Base-by-base conservation (phyloP, 2,329 filamentous ascomycete genomes). In the Cucurbitaria berberidis region DNA sequence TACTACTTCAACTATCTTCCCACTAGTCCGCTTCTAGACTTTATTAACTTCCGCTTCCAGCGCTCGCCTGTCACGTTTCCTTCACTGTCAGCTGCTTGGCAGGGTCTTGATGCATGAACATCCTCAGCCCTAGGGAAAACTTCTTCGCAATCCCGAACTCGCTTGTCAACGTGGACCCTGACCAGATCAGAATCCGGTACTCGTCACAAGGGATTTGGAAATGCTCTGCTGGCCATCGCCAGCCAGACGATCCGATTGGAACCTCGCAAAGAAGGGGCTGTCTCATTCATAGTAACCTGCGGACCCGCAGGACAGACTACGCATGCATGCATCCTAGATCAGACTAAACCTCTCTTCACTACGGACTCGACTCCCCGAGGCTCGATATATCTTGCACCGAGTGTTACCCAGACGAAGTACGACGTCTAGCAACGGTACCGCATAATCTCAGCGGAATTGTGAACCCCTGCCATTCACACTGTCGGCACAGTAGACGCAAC, bases 1-100 rank as follows among this genome's bases (percentile, higher is more conserved):
- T 22, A n/a, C 19, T n/a, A 9, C 19, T n/a, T 9, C 11, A 26
- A 35, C 13, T 18, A 3, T 13, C 16, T 26, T n/a, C 8, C 4
- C 16, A 26, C 46, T 49, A 54, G 34, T 29, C 51, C 41, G 15
- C 10, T 49, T 54, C 35, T 38, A 34, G 51, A 21, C 26, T 29
- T 41, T 54, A 54, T 54, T 49, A 49, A 18, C 2, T 42, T 27
- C 45, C 39, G 16, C 15, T 34, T 44, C 16, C 16, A 48, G 34
- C 51, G 27, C 39, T 48, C 45, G 24, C 24, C 40, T 30, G 24
- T 26, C 46, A 43, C 38, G 46, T 16, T 36, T 18, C 8, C 38
- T 42, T 15, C 32, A 39, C 38, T 15, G 51, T 53, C 45, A 46
- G 32, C 45, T 48, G 39, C 35, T 43, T 42, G 40, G 45, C 35